These are phyloP conservation scores for Vicia sativa DNA, from an alignment of 306 rosid species.

Conservation along the genomic window DNA sequence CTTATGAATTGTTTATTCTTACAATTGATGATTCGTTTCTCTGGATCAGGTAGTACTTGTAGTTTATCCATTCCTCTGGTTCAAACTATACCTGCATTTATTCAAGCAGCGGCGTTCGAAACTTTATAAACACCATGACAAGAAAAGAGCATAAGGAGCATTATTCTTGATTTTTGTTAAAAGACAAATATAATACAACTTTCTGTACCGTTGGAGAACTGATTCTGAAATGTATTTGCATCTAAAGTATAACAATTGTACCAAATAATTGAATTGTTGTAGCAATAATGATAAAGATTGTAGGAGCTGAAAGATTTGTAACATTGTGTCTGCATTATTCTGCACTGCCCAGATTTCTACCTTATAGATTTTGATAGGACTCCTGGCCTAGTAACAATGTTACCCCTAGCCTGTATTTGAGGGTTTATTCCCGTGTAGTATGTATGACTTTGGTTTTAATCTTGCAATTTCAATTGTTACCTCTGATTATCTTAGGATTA, in stretches of 20 bases:
- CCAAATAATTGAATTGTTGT: constrained; percentile 24
- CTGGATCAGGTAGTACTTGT: constrained; percentile 67
- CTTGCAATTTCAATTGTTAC: background rate
- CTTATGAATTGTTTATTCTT: constrained; percentile 6
- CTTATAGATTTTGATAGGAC: background rate
- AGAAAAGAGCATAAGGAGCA: constrained; percentile 54
- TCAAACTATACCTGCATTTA: constrained; percentile 83
- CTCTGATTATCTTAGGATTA: no score
- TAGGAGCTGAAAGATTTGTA: constrained; percentile 7
- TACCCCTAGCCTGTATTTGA: background rate
- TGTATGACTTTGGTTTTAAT: background rate
- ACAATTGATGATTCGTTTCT: constrained; percentile 28
- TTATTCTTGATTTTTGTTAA: constrained; percentile 10
- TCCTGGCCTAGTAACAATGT: background rate
- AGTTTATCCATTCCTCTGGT: constrained; percentile 73
- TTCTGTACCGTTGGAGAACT: constrained; percentile 18
- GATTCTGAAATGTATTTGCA: constrained; percentile 39
- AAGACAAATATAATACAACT: background rate
- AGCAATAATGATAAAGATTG: constrained; percentile 8
- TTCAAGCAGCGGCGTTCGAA: constrained; percentile 84
- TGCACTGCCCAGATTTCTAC: background rate
- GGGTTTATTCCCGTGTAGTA: background rate
- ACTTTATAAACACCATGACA: constrained; percentile 54
- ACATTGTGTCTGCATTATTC: background rate
- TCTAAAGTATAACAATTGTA: background rate